These are phyloP conservation scores for Phaeodactylum tricornutum DNA, from an alignment of 108 stramenopile species.

Conservation along the genomic window DNA sequence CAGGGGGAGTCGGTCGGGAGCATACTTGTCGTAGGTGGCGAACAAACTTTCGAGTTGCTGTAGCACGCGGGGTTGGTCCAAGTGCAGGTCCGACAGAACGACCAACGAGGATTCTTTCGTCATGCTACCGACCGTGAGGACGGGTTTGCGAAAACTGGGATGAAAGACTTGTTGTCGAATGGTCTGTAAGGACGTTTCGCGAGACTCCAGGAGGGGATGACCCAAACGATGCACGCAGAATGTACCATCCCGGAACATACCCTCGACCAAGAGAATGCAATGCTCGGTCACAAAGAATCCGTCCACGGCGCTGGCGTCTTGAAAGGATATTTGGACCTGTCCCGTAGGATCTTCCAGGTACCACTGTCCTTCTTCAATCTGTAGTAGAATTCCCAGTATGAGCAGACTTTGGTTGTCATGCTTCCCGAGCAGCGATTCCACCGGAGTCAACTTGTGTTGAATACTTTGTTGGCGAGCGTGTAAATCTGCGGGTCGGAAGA, in stretches of 20 bases:
- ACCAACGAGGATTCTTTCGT: conserved; percentile 42
- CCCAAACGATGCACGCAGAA: conserved; percentile 56
- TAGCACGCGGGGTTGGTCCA: conserved; percentile 80
- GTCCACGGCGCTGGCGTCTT: conserved; percentile 35
- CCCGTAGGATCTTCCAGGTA: conserved; percentile 77
- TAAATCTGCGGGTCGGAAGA: conserved; percentile 32
- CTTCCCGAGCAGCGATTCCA: conserved; percentile 52
- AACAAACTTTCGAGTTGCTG: conserved; percentile 72
- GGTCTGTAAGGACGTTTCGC: not conserved
- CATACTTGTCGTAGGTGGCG: conserved; percentile 10
- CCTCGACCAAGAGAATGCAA: conserved; percentile 82
- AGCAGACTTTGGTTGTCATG: conserved; percentile 37
- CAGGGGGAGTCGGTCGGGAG: conserved; percentile 26
- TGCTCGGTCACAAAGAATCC: conserved; percentile 80
- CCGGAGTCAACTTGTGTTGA: conserved; percentile 30
- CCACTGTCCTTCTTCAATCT: conserved; percentile 52
- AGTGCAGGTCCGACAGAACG: conserved; percentile 74
- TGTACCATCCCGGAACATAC: conserved; percentile 72
- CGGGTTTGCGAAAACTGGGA: conserved; percentile 43
- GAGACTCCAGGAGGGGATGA: conserved; percentile 40
- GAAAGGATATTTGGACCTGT: conserved; percentile 49
- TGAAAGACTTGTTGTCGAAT: conserved; percentile 51
- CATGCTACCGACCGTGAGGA: conserved; percentile 38
- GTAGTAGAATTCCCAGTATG: conserved; percentile 12
- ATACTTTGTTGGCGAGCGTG: conserved; percentile 2